Base-by-base conservation (phyloP, 306 rosid species). In the Ceratonia siliqua region DNA sequence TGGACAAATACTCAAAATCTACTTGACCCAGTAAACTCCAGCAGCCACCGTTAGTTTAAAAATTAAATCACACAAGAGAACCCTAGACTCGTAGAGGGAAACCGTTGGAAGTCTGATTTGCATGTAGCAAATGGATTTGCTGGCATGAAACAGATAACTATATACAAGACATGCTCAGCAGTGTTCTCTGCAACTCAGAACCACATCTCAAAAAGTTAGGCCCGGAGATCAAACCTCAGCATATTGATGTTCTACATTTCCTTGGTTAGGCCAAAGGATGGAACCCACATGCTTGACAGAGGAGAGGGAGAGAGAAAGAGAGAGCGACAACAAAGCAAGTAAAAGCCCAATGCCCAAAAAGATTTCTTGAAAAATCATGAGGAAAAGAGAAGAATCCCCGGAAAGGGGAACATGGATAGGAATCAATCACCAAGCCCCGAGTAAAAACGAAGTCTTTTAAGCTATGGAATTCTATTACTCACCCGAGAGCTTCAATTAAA, bases 271-370 rank as follows among this genome's bases (percentile, higher is more conserved):
- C 83, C 87, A 84, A 81, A 82, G 87, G 81, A 84, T 80, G 84
- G 84, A 90, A 75, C 83, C 88, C 98, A 88, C 92, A 92, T 82
- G 89, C 79, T n/a, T 79, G 67, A 79, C 18, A 63, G 65, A 79
- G n/a, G 72, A 82, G 67, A 75, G 81, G 72, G 55, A 66, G 57
- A 38, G 62, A 65, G 22, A 69, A 64, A 46, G 54, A 63, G 70
- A 38, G 66, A 30, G 75, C 50, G 81, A 74, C 76, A 76, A 74
- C 72, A 77, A 83, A 66, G 61, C 75, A 74, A 63, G 74, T 55
- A n/a, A 87, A 89, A 87, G 94, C 91, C 79, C 92, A 87, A 91
- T 84, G 85, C 92, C 92, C 94, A 85, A 89, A 84, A 81, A 76
- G 85, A 80, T 82, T 62, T 83, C 78, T 81, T 78, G 81, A 64